Percentiles rank a stretch among this genome's conserved stretches.
These are phyloP conservation scores for Nakazawaea wyomingensis DNA, from an alignment of 805 yeast species.

Conservation along the genomic window DNA sequence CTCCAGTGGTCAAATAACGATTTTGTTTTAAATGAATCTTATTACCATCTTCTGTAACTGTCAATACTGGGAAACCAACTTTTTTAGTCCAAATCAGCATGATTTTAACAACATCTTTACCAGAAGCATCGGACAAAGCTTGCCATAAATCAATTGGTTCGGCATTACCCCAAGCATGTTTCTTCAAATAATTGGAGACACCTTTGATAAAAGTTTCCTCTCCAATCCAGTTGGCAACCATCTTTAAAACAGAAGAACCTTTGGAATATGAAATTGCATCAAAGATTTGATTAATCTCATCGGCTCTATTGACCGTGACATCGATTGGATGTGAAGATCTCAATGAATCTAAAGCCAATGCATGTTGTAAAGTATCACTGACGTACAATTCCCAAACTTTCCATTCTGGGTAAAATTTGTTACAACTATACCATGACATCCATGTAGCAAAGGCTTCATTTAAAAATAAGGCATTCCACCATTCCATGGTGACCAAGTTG, in stretches of 20 bases:
- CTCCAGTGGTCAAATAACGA: conserved; percentile 73
- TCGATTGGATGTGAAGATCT: conserved; percentile 85
- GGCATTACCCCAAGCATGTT: conserved; percentile 75
- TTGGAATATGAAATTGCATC: conserved; percentile 81
- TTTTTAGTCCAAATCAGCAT: conserved; percentile 81
- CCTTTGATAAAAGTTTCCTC: conserved; percentile 74
- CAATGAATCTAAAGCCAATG: conserved; percentile 69
- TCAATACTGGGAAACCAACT: conserved; percentile 71
- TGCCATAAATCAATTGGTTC: conserved; percentile 74
- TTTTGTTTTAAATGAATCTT: conserved; percentile 58
- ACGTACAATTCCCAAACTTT: conserved; percentile 84
- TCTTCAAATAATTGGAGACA: conserved; percentile 70
- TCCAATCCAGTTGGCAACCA: conserved; percentile 77
- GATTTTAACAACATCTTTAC: conserved; percentile 63
- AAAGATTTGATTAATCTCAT: conserved; percentile 78
- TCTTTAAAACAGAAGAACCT: conserved; percentile 74
- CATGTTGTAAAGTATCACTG: conserved; percentile 68
- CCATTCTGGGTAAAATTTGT: conserved; percentile 77
- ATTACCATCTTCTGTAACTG: conserved; percentile 53
- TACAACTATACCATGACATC: conserved; percentile 85
- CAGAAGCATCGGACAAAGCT: conserved; percentile 63
- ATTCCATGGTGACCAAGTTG: conserved; percentile 84
- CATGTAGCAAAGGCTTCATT: conserved; percentile 89
- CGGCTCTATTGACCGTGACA: conserved; percentile 74
- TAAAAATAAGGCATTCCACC: conserved; percentile 90